phyloP scores from a whole-genome alignment of 2,329 filamentous ascomycete species.

The Nothophoma quercina region DNA sequence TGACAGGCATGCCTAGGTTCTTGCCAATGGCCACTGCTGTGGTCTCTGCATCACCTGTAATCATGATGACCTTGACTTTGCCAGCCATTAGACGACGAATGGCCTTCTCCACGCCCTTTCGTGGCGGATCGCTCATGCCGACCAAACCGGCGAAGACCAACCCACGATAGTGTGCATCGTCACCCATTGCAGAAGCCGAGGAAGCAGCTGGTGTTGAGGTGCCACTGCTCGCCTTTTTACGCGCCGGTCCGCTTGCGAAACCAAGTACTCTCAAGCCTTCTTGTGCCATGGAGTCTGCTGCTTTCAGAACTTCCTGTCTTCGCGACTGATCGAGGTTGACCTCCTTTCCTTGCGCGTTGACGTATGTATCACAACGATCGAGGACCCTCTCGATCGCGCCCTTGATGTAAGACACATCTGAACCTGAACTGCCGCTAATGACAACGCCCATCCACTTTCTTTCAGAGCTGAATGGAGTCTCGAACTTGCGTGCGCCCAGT shows the following conservation, averaged over 20 bases:
- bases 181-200: constrained; percentile 45
- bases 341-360: constrained; percentile 85
- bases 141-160: constrained; percentile 91
- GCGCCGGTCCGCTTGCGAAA: constrained; percentile 82
- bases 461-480: constrained; percentile 96
- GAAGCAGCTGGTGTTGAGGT: constrained; percentile 38
- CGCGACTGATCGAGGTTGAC: constrained; percentile 81
- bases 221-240: constrained; percentile 41
- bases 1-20: constrained; percentile 92
- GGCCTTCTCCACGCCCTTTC: constrained; percentile 86
- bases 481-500: constrained; percentile 79
- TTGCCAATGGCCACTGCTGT: constrained; percentile 93
- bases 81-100: constrained; percentile 91
- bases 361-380: constrained; percentile 86
- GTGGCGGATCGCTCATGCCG: constrained; percentile 95
- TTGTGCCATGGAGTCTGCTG: constrained; percentile 85
- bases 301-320: constrained; percentile 76
- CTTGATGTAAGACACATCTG: constrained; percentile 92
- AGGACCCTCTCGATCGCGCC: constrained; percentile 90
- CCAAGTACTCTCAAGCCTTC: constrained; percentile 90
- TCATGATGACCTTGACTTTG: constrained; percentile 98
- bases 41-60: constrained; percentile 94
- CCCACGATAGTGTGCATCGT: constrained; percentile 80
- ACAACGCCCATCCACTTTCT: constrained; percentile 99
- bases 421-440: constrained; percentile 66